These are phyloP conservation scores for Neonectria hederae DNA, from an alignment of 2,329 filamentous ascomycete genomes.

Conservation along the genomic window DNA sequence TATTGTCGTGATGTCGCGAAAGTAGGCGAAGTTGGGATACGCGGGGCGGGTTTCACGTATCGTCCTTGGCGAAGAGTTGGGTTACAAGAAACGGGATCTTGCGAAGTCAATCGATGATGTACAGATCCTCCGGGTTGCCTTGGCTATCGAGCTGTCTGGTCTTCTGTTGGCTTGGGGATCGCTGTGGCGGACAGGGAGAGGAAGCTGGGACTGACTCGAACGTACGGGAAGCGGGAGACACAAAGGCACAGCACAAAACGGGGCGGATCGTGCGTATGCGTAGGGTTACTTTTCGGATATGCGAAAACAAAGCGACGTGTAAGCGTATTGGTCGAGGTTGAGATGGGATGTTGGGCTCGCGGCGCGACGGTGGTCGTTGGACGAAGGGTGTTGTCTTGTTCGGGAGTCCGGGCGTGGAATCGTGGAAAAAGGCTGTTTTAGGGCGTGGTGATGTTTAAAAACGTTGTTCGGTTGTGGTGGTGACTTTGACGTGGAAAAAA, in stretches of 20 bases:
- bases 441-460: conserved; percentile 30
- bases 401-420: conserved; percentile 28
- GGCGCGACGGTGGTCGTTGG: conserved; percentile 8
- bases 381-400: conserved; percentile 19
- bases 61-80: conserved; percentile 32
- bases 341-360: conserved; percentile 13
- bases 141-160: conserved; percentile 29
- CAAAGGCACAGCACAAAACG: conserved; percentile 34
- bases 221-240: conserved; percentile 30
- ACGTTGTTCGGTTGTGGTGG: conserved; percentile 42
- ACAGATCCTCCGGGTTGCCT: conserved; percentile 29
- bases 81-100: conserved; percentile 25
- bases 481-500: conserved; percentile 47
- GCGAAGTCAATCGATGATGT: conserved; percentile 32
- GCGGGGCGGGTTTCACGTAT: conserved; percentile 34
- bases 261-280: conserved; percentile 27
- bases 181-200: conserved; percentile 26
- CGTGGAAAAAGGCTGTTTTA: conserved; percentile 18
- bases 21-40: conserved; percentile 18
- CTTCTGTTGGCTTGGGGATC: conserved; percentile 28
- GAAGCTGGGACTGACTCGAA: conserved; percentile 28
- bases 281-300: conserved; percentile 30
- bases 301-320: conserved; percentile 34
- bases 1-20: conserved; percentile 15
- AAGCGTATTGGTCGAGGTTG: conserved; percentile 22